Conservation (phyloP, 495 filamentous ascomycete species). For the Trichoderma asperelloides region DNA sequence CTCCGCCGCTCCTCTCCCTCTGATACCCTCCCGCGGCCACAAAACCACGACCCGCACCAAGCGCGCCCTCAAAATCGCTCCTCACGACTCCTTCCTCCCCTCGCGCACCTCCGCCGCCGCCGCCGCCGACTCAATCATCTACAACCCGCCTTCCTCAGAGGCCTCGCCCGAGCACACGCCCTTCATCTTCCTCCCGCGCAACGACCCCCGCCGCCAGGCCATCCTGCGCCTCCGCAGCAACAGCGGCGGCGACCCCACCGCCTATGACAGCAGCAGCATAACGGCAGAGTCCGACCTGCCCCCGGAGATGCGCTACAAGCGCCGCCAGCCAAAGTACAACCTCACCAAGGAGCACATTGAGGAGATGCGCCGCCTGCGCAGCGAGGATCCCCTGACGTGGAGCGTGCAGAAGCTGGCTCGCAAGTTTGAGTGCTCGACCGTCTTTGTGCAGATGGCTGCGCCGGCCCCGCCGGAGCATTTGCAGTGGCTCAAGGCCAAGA, state of each 20-base stretch:
- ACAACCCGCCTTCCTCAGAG: slow-evolving; percentile 85
- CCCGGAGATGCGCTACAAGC: slow-evolving; percentile 34
- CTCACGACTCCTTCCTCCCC: slow-evolving; percentile 59
- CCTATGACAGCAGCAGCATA: not conserved
- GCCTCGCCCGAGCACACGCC: slow-evolving; percentile 82
- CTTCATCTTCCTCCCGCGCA: slow-evolving; percentile 73
- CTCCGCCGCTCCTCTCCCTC: not conserved
- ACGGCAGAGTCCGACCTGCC: slow-evolving; percentile 37
- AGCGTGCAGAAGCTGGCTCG: slow-evolving; percentile 59
- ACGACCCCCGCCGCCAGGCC: slow-evolving; percentile 57
- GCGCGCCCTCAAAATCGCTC: slow-evolving; percentile 62
- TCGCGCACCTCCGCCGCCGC: slow-evolving; percentile 21
- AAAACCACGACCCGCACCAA: slow-evolving; percentile 62
- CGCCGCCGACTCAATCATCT: slow-evolving; percentile 61
- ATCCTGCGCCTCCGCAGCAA: slow-evolving; percentile 27
- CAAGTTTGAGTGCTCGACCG: slow-evolving; percentile 65
- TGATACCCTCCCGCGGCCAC: slow-evolving; percentile 42
- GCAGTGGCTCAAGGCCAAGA: slow-evolving; percentile 25
- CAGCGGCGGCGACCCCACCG: not conserved
- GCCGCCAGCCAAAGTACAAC: slow-evolving; percentile 63
- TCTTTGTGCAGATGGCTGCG: slow-evolving; percentile 59
- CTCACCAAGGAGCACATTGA: slow-evolving; percentile 62
- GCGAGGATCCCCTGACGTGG: slow-evolving; percentile 61
- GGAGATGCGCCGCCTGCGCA: slow-evolving; percentile 67
- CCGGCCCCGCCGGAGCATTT: slow-evolving; percentile 29